These are phyloP conservation scores for Cicer bijugum DNA, from an alignment of 306 rosid species.

Conservation along the genomic window DNA sequence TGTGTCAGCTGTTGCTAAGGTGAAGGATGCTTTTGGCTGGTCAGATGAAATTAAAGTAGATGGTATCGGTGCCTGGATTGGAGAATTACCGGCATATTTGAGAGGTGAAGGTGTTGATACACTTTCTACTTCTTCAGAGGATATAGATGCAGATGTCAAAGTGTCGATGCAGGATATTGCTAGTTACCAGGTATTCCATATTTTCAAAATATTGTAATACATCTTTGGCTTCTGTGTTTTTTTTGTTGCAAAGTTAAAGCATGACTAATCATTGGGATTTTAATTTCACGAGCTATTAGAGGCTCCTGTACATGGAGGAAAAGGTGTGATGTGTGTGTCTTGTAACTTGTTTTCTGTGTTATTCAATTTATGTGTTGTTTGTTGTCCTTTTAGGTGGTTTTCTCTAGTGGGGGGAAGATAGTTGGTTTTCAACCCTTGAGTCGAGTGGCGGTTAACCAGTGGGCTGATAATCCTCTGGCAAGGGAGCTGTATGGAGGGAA, in stretches of 20 bases:
- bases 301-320: constrained; percentile 12
- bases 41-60: constrained; percentile 60
- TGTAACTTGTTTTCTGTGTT: neutral
- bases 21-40: constrained; percentile 77
- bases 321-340: neutral
- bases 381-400: constrained; percentile 64
- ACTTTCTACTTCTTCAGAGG: constrained; percentile 50
- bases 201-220: constrained; percentile 20
- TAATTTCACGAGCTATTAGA: neutral
- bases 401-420: constrained; percentile 67
- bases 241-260: constrained; percentile 22
- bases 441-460: constrained; percentile 80
- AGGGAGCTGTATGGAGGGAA: constrained; percentile 79
- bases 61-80: constrained; percentile 74
- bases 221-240: neutral
- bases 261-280: constrained; percentile 13
- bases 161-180: constrained; percentile 74
- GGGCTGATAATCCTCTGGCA: constrained; percentile 91
- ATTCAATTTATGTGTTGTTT: constrained; percentile 27
- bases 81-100: constrained; percentile 76
- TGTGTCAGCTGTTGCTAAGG: constrained; percentile 57
- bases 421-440: constrained; percentile 91
- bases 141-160: constrained; percentile 55
- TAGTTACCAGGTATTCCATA: constrained; percentile 77
- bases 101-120: constrained; percentile 54